A percentile compares a stretch with the other conserved stretches of the same genome.
Conservation (phyloP, 331 rosid species). For the Malus hybrid region DNA sequence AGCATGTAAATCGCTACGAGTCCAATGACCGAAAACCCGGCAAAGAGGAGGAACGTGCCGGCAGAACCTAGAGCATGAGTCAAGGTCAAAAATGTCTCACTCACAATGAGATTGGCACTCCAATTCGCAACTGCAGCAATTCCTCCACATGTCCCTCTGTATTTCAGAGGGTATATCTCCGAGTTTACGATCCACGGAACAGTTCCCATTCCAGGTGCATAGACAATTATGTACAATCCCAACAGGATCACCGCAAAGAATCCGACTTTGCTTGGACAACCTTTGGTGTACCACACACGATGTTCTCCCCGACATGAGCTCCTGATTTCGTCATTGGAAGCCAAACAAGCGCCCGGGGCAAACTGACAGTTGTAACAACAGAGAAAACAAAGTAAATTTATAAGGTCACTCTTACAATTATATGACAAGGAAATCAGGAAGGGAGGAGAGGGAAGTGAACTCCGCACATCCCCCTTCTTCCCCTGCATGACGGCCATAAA, state of each 20-base stretch:
- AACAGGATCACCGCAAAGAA: slow-evolving; percentile 49
- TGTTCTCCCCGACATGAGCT: slow-evolving; percentile 19
- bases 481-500: no score
- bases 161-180: slow-evolving; percentile 69
- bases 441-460: no score
- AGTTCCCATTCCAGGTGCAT: slow-evolving; percentile 83
- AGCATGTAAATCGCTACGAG: slow-evolving; percentile 33
- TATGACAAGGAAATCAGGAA: no score
- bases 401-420: no score
- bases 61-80: slow-evolving; percentile 44
- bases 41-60: slow-evolving; percentile 62
- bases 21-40: slow-evolving; percentile 47
- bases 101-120: slow-evolving; percentile 58
- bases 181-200: slow-evolving; percentile 84
- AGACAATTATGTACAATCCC: slow-evolving; percentile 51
- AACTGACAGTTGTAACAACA: slow-evolving; percentile 24
- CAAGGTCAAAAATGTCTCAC: slow-evolving; percentile 58
- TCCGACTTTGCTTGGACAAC: slow-evolving; percentile 74
- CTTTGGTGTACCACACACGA: slow-evolving; percentile 58
- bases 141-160: slow-evolving; percentile 77
- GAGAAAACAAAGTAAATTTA: background rate
- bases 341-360: slow-evolving; percentile 67
- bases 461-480: no score
- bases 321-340: slow-evolving; percentile 17
- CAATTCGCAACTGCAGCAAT: slow-evolving; percentile 82